Base-by-base conservation (phyloP, 2,329 filamentous ascomycete genomes). In the Pestalotiopsis sp. region DNA sequence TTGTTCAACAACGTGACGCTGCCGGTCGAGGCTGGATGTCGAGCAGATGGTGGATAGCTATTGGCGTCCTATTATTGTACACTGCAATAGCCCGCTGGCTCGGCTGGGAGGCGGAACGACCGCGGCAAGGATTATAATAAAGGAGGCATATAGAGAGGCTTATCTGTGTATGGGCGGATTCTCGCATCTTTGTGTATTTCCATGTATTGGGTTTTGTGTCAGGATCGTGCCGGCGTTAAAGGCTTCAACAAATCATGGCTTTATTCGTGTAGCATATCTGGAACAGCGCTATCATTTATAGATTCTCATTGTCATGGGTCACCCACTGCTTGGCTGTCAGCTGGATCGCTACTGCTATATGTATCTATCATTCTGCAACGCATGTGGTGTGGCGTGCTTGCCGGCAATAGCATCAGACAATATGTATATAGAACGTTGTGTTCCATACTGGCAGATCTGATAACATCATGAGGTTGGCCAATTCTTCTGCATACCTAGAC, bases 1-100 rank as follows among this genome's bases (percentile, higher is more conserved):
- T 82, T 80, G 93, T 81, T 80, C 94, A 87, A 87, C 91, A 83
- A 87, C 90, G 93, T 72, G 91, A 96, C 23, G 69, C 69, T 72
- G 93, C 92, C 2, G 93, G 94, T 0, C 90, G 94, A 74, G 89
- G 93, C 68, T 98, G 94, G 93, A 79, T 97, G 71, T 87, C 90
- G 73, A 93, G 98, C 82, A 96, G 94, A 82, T 85, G 95, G 71
- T 86, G 92, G 75, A 83, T 97, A 61, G 86, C 90, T 1, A 88
- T 93, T 9, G 90, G 86, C 0, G 81, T 90, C 20, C 84, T 98
- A 36, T 92, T 98, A 76, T 81, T 91, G 17, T 98, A 98, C 80
- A 94, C 97, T 12, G 81, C 97, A 64, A 85, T 97, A 68, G 92
- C 93, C 39, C 87, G 95, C 73, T 79, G 97, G 14, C 80, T 97